Base-by-base conservation (phyloP, 2,329 filamentous ascomycete genomes). In the Penicillium sp. region DNA sequence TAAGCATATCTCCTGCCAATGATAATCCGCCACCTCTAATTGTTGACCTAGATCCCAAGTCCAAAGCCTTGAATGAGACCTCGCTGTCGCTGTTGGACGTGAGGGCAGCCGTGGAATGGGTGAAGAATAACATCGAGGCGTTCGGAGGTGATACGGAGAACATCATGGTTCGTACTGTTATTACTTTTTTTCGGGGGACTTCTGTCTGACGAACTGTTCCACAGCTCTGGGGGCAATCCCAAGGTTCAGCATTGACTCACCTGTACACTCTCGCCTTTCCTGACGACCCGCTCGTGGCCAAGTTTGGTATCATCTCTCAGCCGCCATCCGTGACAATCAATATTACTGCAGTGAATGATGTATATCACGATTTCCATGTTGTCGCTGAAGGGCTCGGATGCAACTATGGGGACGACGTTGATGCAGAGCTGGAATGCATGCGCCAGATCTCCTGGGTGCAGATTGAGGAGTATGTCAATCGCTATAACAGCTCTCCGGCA, bases 71-170 rank as follows among this genome's bases (percentile, higher is more conserved):
- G 14, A 38, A 2, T 0, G 28, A 33, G 28, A 38, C 43, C 11
- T 50, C 38, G 12, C 21, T 49, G 43, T 33, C 28, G 5, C 60
- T 64, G 18, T 45, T 63, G 47, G 63, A 63, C 40, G 54, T 61
- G 43, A 56, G 64, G 12, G 62, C 62, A 3, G 64, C 63, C 8
- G 63, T 70, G 3, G 63, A 66, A 56, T 72, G 69, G 69, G 64
- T 69, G 1, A 60, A 64, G 20, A 60, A 69, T 20, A 66, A 73
- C 38, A 72, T 73, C 20, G 63, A 62, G 14, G 68, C 64, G 14
- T 73, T 73, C 59, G 68, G 69, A 7, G 70, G 70, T 9, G 68
- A 73, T 57, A 62, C 65, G 3, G 58, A 65, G 1, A 66, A 67
- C 16, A 66, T 71, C 55, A 62, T 63, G 50, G 57, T 68, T 7